Conservation (phyloP, 176 grass and related monocot species). For the Rhipidocladum racemiflorum region DNA sequence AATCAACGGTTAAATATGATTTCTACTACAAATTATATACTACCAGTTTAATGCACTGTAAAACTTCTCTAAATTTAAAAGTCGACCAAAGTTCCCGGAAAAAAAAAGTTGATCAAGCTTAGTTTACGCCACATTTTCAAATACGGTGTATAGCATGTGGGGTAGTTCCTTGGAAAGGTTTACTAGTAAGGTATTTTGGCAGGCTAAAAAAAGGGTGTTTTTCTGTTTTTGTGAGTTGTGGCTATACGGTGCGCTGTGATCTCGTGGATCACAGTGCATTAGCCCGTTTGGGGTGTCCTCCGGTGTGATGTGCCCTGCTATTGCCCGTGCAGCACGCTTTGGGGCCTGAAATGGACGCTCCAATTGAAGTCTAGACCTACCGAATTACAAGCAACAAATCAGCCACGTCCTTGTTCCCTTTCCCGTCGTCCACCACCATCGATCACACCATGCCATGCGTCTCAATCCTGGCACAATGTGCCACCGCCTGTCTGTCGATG, state of each 20-base stretch:
- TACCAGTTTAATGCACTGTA: too few species aligned
- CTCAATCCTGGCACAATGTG: not conserved
- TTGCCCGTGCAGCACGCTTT: not conserved
- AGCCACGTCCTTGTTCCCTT: not conserved
- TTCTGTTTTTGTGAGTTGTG: not conserved
- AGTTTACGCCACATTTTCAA: too few species aligned
- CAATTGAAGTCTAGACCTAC: conserved; percentile 7
- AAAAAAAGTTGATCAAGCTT: not conserved
- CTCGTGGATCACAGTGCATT: not conserved
- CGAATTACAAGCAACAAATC: not conserved
- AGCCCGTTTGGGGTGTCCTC: not conserved
- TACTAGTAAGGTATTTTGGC: not conserved
- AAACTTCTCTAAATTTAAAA: not conserved
- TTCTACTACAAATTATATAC: too few species aligned
- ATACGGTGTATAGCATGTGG: too few species aligned
- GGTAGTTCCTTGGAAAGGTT: not conserved
- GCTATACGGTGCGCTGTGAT: not conserved
- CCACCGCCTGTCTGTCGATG: not conserved
- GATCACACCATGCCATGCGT: not conserved
- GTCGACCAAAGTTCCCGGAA: not conserved
- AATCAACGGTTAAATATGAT: too few species aligned
- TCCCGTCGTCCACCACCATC: not conserved
- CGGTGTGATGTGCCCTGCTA: not conserved
- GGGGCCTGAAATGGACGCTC: not conserved
- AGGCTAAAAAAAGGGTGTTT: not conserved